Evolutionary conservation across 2,329 filamentous ascomycete genomes (phyloP).

Genomic region (Fusarium fracticaudum): DNA sequence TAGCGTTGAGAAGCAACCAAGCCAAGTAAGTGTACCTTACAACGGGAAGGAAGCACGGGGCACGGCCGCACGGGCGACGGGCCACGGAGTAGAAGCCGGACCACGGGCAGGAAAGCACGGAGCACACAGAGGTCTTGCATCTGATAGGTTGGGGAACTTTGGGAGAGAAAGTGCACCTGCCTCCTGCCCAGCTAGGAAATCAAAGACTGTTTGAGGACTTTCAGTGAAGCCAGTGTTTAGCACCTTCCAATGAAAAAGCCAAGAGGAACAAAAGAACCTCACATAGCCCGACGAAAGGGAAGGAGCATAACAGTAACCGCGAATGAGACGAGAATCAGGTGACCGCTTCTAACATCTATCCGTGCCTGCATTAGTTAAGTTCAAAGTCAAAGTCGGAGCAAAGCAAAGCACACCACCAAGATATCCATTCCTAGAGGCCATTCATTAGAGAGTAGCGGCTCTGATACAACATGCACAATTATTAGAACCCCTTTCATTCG

Average conservation of each 20-base stretch:
- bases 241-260: not conserved
- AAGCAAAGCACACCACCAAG: not conserved
- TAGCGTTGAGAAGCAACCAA: slow-evolving; percentile 16
- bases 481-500: slow-evolving; percentile 30
- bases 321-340: not conserved
- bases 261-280: slow-evolving; percentile 6
- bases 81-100: slow-evolving; percentile 31
- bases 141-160: not conserved
- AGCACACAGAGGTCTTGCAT: slow-evolving; percentile 14
- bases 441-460: not conserved
- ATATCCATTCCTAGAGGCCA: not conserved
- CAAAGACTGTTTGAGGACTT: slow-evolving; percentile 13
- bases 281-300: not conserved
- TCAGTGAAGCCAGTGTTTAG: not conserved
- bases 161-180: slow-evolving; percentile 24
- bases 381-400: not conserved
- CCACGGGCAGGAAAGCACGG: slow-evolving; percentile 30
- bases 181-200: slow-evolving; percentile 35
- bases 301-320: not conserved
- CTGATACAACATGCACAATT: slow-evolving; percentile 11
- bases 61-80: slow-evolving; percentile 18
- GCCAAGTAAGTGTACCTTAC: not conserved
- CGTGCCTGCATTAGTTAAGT: slow-evolving; percentile 16
- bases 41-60: slow-evolving; percentile 32
- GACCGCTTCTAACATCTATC: not conserved